Percentiles rank a stretch among this genome's conserved stretches.
Evolutionary conservation across 768 basidiomycete species (phyloP).

Genomic region (Agrocybe praecox): DNA sequence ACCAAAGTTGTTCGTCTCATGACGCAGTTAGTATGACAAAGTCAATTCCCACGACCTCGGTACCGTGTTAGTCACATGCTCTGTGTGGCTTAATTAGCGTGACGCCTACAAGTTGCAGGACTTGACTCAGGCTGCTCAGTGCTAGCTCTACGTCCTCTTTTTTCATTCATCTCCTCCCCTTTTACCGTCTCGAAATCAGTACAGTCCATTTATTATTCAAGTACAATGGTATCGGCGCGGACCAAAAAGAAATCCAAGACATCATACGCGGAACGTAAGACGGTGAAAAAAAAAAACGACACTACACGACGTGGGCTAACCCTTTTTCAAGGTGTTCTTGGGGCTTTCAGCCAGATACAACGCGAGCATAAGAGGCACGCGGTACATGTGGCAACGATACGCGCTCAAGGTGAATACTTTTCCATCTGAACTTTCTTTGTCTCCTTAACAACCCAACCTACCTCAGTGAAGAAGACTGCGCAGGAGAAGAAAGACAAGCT

Average conservation of each 20-base stretch:
- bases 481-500: conserved; percentile 43
- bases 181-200: too few species aligned
- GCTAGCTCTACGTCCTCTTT: too few species aligned
- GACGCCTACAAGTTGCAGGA: too few species aligned
- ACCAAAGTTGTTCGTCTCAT: too few species aligned
- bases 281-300: background rate
- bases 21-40: too few species aligned
- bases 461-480: conserved; percentile 46
- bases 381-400: conserved; percentile 46
- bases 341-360: conserved; percentile 45
- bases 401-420: conserved; percentile 33
- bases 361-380: conserved; percentile 45
- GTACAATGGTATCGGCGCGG: conserved; percentile 15
- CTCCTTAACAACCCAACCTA: background rate
- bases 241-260: conserved; percentile 16
- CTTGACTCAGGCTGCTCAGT: too few species aligned
- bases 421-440: background rate
- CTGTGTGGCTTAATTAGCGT: too few species aligned
- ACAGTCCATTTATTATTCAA: too few species aligned
- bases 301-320: background rate
- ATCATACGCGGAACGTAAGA: conserved; percentile 26
- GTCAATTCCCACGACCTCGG: too few species aligned
- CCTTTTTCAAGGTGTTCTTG: conserved; percentile 41
- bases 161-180: too few species aligned
- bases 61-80: too few species aligned